Evolutionary conservation across 805 yeast species (phyloP), one percentile per base, ranked within the genome.

Genomic region (Pichia occidentalis): DNA sequence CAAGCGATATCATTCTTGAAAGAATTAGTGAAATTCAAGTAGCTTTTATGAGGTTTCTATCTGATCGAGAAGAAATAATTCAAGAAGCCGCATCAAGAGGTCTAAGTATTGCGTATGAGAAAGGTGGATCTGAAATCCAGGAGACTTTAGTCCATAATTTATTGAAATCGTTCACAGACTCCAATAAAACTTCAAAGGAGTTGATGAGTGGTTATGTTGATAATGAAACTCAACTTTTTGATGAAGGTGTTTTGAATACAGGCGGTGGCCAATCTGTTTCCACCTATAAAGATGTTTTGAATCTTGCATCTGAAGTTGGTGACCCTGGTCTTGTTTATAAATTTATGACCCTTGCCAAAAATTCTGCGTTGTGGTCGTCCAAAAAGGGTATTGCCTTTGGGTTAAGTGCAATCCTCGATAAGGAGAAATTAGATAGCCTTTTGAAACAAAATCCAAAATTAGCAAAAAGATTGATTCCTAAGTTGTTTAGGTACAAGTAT

Each of bases 341-440:
- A 54, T 90, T 90, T 56, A 86, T 90, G 96, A 78, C 95, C 0
- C 63, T 90, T 40, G 95, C 97, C 0, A 80, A 85, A 45, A 80
- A 80, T 36, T 85, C 95, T 0, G 78, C 92, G 0, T 60, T 88
- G 16, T 90, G 98, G 98, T 75, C 94, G 0, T 84, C 96, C 0
- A 69, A 95, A 55, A 85, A 84, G 47, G 98, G 97, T 36, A 77
- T 87, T 51, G 97, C 97, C 0, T 90, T 85, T 63, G 97, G 97
- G 0, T 66, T 90, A 25, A 90, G 95, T 8, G 78, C 85, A 1
- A 80, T 90, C 31, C 63, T 90, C 56, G 80, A 95, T 2, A 85
- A 84, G 50, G 69, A 88, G 0, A 78, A 83, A 43, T 64, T 90
- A 35, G 83, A 80, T 44, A 70, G 74, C 9, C 60, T 83, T 51